Evolutionary conservation across 805 yeast species (phyloP).

Genomic region (Yamadazyma paraphyllophila): DNA sequence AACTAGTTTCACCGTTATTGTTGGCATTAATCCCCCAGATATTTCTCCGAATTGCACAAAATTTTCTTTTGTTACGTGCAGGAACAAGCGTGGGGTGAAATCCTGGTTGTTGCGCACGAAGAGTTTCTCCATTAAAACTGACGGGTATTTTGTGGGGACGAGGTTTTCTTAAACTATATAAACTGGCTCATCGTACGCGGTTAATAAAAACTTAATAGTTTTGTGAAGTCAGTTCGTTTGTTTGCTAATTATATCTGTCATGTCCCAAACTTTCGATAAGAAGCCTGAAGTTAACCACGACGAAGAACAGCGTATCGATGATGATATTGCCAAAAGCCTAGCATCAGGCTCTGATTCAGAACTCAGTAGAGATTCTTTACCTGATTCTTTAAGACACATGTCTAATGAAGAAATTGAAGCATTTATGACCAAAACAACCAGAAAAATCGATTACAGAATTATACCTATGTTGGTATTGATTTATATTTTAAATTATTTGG

Average conservation of each 20-base stretch:
- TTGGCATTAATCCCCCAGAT: background rate
- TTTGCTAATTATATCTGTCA: background rate
- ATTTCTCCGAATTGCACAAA: background rate
- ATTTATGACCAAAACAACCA: slow-evolving; percentile 42
- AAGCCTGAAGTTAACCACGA: slow-evolving; percentile 8
- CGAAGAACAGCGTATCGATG: slow-evolving; percentile 5
- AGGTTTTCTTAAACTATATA: background rate
- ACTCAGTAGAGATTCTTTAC: slow-evolving; percentile 14
- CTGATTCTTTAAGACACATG: slow-evolving; percentile 30
- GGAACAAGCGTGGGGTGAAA: slow-evolving; percentile 4
- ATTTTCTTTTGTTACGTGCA: background rate
- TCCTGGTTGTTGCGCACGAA: background rate
- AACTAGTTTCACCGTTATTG: too few species aligned
- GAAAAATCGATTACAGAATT: slow-evolving; percentile 49
- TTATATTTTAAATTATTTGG: slow-evolving; percentile 52
- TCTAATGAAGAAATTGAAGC: slow-evolving; percentile 42
- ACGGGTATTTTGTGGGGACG: slow-evolving; percentile 6
- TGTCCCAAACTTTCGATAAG: slow-evolving; percentile 2
- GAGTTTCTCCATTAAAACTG: slow-evolving; percentile 1
- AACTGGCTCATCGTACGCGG: background rate
- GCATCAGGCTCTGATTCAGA: background rate
- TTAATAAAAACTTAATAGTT: background rate
- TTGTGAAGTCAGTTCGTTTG: too few species aligned
- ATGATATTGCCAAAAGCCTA: background rate
- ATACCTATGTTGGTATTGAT: slow-evolving; percentile 50